Base-by-base conservation (phyloP, 1,284 basidiomycete genomes). In the Vanrija sp. region DNA sequence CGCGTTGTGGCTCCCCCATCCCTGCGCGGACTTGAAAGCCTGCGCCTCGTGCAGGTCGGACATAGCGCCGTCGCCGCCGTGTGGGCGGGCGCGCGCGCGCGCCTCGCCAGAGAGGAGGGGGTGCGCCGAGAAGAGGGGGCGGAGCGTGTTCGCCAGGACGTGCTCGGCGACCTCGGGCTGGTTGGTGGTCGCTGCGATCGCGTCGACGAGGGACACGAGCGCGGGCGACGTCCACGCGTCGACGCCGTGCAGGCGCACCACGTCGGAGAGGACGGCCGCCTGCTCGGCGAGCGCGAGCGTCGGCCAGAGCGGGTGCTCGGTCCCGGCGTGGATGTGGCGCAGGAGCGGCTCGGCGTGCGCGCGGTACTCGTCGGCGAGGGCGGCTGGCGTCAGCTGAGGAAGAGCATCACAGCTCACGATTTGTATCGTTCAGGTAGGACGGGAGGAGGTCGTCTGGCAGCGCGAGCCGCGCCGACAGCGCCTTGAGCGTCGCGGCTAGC, bases 1-100 rank as follows among this genome's bases (percentile, higher is more conserved):
- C n/a, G 68, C 47, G 47, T 69, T 69, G 55, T 63, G 47, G 20
- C 58, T 47, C 3, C 69, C 71, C 67, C 68, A 73, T 0, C 60
- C 60, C 1, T 47, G 31, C 0, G 57, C 39, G 0, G 47, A 16
- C 56, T 74, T 74, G 60, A 67, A 74, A 5, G 57, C 49, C 47
- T 65, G 66, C 16, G 56, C 12, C 31, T 72, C 66, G 44, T 68
- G 65, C 53, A 69, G 51, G 51, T 75, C 71, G 24, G 58, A 53
- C 18, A 55, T 48, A n/a, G 65, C 60, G 2, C 60, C 61, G 27
- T 37, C 18, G 16, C 70, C 70, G 1, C 68, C 64, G 4, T 61
- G 57, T 6, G 69, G 62, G 1, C 61, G 60, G 0, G 54, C 24
- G n/a, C 51, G 56, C 4, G 52, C 56, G 9, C 35, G 31, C 0